These are phyloP conservation scores for Aspergillus puulaauensis DNA, from an alignment of 2,329 filamentous ascomycete genomes.

Conservation along the genomic window DNA sequence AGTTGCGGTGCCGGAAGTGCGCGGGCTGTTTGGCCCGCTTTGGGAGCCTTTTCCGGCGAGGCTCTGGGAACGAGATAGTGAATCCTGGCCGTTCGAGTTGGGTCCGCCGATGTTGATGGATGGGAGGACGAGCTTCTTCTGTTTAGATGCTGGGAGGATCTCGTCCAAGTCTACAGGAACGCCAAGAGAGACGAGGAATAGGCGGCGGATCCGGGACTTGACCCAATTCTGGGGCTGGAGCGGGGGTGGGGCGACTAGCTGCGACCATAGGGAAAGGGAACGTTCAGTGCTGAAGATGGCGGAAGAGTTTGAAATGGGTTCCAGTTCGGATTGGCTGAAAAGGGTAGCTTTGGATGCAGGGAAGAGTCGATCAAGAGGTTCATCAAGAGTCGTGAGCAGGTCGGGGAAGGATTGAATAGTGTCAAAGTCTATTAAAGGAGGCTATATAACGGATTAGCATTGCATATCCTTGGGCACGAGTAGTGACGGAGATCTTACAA, in stretches of 20 bases:
- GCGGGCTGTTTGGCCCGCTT: constrained; percentile 20
- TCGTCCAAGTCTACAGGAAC: constrained; percentile 97
- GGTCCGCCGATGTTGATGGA: constrained; percentile 64
- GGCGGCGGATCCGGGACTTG: constrained; percentile 85
- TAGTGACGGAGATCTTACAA: constrained; percentile 42
- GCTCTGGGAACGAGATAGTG: constrained; percentile 44
- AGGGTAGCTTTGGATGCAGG: constrained; percentile 38
- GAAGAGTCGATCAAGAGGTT: constrained; percentile 46
- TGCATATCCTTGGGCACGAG: background rate
- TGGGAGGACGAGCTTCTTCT: constrained; percentile 93
- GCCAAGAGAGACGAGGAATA: constrained; percentile 93
- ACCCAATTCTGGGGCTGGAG: constrained; percentile 98
- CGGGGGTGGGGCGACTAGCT: constrained; percentile 90
- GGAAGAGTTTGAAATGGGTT: constrained; percentile 43
- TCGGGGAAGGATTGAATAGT: constrained; percentile 49
- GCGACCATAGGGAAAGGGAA: constrained; percentile 90
- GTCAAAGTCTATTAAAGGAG: constrained; percentile 53
- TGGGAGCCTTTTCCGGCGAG: constrained; percentile 32
- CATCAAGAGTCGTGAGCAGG: constrained; percentile 38
- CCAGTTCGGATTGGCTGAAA: constrained; percentile 34
- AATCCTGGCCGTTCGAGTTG: constrained; percentile 57
- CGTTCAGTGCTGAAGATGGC: constrained; percentile 79
- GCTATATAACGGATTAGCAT: constrained; percentile 23
- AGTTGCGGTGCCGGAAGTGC: constrained; percentile 29
- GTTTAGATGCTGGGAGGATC: constrained; percentile 93